Base-by-base conservation (phyloP, 2,329 filamentous ascomycete genomes). In the Epichloe gansuensis region DNA sequence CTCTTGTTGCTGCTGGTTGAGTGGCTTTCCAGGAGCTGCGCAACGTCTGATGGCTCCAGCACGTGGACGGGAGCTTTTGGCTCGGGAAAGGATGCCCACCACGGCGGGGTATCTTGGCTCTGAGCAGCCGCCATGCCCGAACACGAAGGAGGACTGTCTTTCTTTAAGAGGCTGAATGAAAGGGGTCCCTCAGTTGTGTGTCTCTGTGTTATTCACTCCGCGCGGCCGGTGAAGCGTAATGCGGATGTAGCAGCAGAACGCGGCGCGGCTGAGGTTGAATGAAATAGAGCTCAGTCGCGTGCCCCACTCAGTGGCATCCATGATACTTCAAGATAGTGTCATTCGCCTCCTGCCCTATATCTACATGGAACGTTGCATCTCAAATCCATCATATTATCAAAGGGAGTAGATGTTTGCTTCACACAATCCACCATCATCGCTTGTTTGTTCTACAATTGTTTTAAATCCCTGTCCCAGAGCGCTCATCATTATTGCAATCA, bases 31-130 rank as follows among this genome's bases (percentile, higher is more conserved):
- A 77, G 66, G 7, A 73, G 58, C 15, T 62, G 56, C 47, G 70
- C 63, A 1, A 77, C 63, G 34, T 73, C 67, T 7, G 67, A 63
- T 0, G 67, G 63, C 13, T 68, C 68, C 27, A 75, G 62, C 27
- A 61, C 63, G 5, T 61, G 57, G n/a, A 66, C 66, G 21, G 61
- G 58, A 23, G 74, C 65, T 51, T 61, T 62, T n/a, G 72, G 67
- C 31, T 71, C 66, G 2, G 73, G 73, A 50, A 75, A 72, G 1
- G 61, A 63, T 13, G 65, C 61, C 64, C 65, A 72, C 71, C 70
- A 73, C 13, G 61, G 60, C 52, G 58, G 53, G 44, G 57, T 50
- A 27, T 61, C 55, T 44, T 31, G 42, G 46, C 51, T 50, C 27
- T 46, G 25, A 21, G 35, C 15, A 47, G 21, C 38, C 5, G 21